Conservation (phyloP, 2,329 filamentous ascomycete species). For the Zymoseptoria tritici region DNA sequence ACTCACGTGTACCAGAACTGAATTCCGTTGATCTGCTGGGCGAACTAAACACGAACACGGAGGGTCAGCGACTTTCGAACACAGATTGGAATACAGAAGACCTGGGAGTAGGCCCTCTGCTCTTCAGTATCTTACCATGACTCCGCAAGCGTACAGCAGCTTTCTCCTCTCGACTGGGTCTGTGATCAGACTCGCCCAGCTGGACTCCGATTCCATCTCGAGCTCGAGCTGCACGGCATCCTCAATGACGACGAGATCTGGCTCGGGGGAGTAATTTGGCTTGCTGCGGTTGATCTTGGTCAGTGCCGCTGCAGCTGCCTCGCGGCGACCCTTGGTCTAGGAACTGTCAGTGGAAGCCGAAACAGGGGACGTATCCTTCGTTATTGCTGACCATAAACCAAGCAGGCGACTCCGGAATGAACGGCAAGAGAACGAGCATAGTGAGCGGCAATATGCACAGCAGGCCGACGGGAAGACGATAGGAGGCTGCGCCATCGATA, state of each 20-base stretch:
- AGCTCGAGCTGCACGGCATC: conserved; percentile 12
- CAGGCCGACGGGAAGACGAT: conserved; percentile 14
- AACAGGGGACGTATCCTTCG: not conserved
- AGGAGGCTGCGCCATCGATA: conserved; percentile 14
- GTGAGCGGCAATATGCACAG: conserved; percentile 12
- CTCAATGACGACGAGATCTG: conserved; percentile 13
- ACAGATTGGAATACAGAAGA: not conserved
- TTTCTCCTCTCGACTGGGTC: conserved; percentile 44
- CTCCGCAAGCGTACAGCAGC: conserved; percentile 39
- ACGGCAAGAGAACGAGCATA: conserved; percentile 16
- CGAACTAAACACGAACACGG: conserved; percentile 17
- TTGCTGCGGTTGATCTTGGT: conserved; percentile 16
- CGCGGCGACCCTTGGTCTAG: conserved; percentile 2
- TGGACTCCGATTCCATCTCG: conserved; percentile 25
- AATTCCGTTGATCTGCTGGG: conserved; percentile 46
- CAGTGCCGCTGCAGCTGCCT: conserved; percentile 12
- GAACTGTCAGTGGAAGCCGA: not conserved
- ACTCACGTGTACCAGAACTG: conserved; percentile 28
- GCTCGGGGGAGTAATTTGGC: conserved; percentile 7
- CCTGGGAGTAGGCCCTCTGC: not conserved
- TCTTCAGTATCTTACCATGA: conserved; percentile 21
- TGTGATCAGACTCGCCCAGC: conserved; percentile 35
- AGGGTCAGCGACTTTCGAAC: not conserved
- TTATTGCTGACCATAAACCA: conserved; percentile 16
- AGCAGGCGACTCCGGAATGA: conserved; percentile 15